Evolutionary conservation across 805 yeast genomes (phyloP), one percentile per base, ranked within the genome.

Genomic region (Zygoascus tannicola): DNA sequence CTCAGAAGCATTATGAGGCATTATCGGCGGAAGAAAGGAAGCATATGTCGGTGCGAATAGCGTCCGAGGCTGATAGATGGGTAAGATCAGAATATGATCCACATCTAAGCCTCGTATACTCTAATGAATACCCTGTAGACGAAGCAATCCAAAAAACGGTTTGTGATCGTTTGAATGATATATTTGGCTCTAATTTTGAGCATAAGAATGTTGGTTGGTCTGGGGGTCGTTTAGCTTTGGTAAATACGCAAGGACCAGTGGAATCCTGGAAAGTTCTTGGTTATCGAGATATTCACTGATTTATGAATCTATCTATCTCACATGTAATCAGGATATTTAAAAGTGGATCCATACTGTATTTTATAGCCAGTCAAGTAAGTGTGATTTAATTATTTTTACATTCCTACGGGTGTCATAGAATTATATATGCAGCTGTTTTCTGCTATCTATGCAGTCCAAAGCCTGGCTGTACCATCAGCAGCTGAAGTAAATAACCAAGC

Each of bases 401-500:
- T n/a, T n/a, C n/a, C n/a, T n/a, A n/a, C n/a, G n/a, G n/a, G n/a
- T n/a, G n/a, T n/a, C n/a, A n/a, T n/a, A n/a, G 30, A 8, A 26
- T 26, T 26, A 26, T 12, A 8, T 26, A 26, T 12, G 12, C 12
- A 26, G 30, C 12, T 26, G 12, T 26, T 26, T 26, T 26, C 18
- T 35, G 38, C 38, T 14, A 28, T 14, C 40, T 66, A 83, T 15
- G 95, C 85, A 22, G 98, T 92, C 98, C 98, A 92, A 57, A 92
- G 68, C 58, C 95, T 79, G 4, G 97, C 97, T 35, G 86, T 78
- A 48, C 94, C 86, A 65, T 92, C 98, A 19, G 97, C 97, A 56
- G 97, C 98, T 8, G 95, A 85, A 60, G 92, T 81, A 63, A 92
- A 87, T 59, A 92, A 71, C 98, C 98, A 92, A 0, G 98, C 96